These are phyloP conservation scores for Aegilops sharonensis DNA, from an alignment of 176 grass and related monocot genomes.

Conservation along the genomic window DNA sequence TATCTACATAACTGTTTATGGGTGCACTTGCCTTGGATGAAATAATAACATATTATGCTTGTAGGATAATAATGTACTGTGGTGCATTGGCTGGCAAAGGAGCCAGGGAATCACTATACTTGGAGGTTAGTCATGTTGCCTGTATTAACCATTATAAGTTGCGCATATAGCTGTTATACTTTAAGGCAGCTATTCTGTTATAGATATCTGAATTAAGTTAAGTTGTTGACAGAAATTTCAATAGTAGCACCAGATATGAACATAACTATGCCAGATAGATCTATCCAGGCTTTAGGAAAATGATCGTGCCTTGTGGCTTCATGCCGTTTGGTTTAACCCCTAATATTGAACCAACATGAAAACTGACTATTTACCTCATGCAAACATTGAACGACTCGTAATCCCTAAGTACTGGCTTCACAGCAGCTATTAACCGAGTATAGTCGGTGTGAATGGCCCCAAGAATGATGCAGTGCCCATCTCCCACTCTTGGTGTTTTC, in stretches of 20 bases:
- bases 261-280: neutral
- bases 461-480: neutral
- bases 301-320: neutral
- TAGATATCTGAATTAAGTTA: neutral
- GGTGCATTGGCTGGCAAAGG: conserved; percentile 99
- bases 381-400: neutral
- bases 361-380: neutral
- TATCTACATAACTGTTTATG: conserved; percentile 22
- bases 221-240: neutral
- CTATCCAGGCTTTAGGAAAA: neutral
- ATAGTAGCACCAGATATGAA: neutral
- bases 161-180: neutral
- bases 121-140: conserved; percentile 64
- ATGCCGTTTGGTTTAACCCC: neutral
- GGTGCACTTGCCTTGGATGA: conserved; percentile 1
- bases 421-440: neutral
- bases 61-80: conserved; percentile 69
- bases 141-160: conserved; percentile 4
- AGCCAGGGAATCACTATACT: conserved; percentile 89
- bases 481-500: neutral
- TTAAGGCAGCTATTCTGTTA: neutral
- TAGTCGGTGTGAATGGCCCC: neutral
- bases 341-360: neutral
- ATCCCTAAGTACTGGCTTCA: neutral
- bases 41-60: conserved; percentile 33